phyloP scores from a whole-genome alignment of 192 early-diverging fungal species.

The Irineochytrium annulatum region DNA sequence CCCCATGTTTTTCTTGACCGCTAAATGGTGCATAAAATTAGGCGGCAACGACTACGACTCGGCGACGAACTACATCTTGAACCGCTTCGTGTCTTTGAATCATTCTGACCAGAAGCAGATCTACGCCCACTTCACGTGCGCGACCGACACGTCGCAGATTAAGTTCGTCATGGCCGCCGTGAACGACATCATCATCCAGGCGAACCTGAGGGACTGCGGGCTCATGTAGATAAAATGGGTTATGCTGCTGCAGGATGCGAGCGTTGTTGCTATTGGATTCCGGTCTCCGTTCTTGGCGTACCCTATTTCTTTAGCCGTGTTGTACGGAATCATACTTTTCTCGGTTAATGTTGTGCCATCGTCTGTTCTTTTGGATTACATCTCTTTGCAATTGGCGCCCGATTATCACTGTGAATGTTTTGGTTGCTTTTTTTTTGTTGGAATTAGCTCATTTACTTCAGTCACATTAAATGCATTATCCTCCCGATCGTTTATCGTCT shows the following conservation, averaged over 20 bases:
- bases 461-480: no score
- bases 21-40: no score
- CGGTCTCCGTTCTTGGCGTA: neutral
- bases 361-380: no score
- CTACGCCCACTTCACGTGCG: conserved; percentile 61
- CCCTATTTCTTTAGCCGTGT: no score
- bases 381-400: no score
- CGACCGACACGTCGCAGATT: conserved; percentile 59
- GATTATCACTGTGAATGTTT: no score
- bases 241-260: neutral
- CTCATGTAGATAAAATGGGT: neutral
- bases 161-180: conserved; percentile 58
- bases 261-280: neutral
- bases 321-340: no score
- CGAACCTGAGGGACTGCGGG: conserved; percentile 30
- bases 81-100: conserved; percentile 46
- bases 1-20: conserved; percentile 5
- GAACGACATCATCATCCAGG: conserved; percentile 52
- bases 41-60: conserved; percentile 45
- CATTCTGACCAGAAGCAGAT: conserved; percentile 49
- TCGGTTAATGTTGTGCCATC: no score
- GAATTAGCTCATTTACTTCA: no score
- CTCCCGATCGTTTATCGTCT: no score
- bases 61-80: conserved; percentile 45
- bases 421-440: no score